Evolutionary conservation across 441 rosid genomes (phyloP).

Genomic region (Jatropha podagrica): DNA sequence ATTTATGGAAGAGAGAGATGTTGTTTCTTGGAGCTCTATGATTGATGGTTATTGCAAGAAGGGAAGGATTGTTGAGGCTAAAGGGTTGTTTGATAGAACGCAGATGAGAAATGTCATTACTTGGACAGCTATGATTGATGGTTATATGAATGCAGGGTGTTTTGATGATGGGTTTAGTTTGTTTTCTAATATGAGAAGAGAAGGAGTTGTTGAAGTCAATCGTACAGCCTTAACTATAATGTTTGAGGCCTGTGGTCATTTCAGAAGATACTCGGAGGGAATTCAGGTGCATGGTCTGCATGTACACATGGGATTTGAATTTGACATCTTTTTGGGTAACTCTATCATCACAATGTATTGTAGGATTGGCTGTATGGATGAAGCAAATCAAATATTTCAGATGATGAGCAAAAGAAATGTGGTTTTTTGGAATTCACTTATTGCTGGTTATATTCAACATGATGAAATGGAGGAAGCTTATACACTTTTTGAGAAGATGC

Average conservation of each 20-base stretch:
- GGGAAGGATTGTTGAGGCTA: constrained; percentile 51
- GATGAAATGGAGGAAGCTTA: constrained; percentile 48
- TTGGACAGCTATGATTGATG: constrained; percentile 81
- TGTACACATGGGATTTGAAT: constrained; percentile 42
- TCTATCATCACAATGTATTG: constrained; percentile 65
- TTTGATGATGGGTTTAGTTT: constrained; percentile 57
- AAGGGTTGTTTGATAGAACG: constrained; percentile 50
- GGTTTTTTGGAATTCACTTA: constrained; percentile 77
- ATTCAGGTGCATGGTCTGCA: constrained; percentile 59
- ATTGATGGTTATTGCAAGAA: constrained; percentile 72
- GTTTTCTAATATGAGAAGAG: constrained; percentile 63
- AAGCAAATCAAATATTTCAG: constrained; percentile 44
- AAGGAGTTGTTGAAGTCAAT: constrained; percentile 42
- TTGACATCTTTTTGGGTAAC: constrained; percentile 56
- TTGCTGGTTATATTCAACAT: constrained; percentile 51
- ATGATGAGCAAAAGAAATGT: constrained; percentile 44
- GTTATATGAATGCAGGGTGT: constrained; percentile 56
- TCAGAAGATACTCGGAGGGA: constrained; percentile 45
- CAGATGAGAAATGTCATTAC: constrained; percentile 61
- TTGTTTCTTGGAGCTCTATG: constrained; percentile 68
- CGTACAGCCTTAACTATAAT: constrained; percentile 54
- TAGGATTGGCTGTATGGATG: constrained; percentile 42
- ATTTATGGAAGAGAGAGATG: constrained; percentile 54
- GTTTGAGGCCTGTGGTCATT: constrained; percentile 58
- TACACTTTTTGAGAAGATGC: constrained; percentile 57